phyloP scores from a whole-genome alignment of 2,329 filamentous ascomycete species.

The Teratosphaeria viscida region DNA sequence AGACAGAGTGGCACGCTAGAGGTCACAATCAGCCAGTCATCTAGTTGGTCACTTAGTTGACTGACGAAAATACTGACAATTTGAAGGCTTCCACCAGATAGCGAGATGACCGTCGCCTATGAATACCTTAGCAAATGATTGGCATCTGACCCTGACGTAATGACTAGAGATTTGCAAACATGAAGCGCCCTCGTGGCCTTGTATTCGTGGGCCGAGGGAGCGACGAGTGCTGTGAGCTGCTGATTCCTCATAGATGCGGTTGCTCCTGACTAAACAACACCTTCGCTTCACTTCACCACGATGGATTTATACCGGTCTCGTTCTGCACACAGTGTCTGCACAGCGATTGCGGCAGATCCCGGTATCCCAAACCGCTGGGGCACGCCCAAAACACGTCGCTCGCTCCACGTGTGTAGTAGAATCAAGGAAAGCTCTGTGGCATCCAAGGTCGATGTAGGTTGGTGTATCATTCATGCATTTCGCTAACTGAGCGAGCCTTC shows the following conservation, averaged over 20 bases:
- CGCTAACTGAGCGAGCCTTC: neutral
- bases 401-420: neutral
- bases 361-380: neutral
- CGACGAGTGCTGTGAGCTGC: too few species aligned
- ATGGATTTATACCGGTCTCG: too few species aligned
- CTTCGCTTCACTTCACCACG: too few species aligned
- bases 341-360: too few species aligned
- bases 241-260: too few species aligned
- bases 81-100: neutral
- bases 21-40: too few species aligned
- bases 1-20: too few species aligned
- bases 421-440: neutral
- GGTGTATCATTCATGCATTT: conserved; percentile 3
- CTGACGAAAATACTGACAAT: too few species aligned
- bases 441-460: neutral
- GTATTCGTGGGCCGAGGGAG: neutral
- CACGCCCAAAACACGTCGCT: neutral
- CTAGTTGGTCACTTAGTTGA: too few species aligned
- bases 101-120: neutral
- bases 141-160: neutral
- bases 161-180: neutral
- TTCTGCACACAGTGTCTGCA: too few species aligned
- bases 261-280: too few species aligned
- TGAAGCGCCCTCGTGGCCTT: neutral
- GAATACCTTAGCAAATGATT: neutral